Conservation (phyloP, 2,329 filamentous ascomycete species). For the Cercospora sesami region DNA sequence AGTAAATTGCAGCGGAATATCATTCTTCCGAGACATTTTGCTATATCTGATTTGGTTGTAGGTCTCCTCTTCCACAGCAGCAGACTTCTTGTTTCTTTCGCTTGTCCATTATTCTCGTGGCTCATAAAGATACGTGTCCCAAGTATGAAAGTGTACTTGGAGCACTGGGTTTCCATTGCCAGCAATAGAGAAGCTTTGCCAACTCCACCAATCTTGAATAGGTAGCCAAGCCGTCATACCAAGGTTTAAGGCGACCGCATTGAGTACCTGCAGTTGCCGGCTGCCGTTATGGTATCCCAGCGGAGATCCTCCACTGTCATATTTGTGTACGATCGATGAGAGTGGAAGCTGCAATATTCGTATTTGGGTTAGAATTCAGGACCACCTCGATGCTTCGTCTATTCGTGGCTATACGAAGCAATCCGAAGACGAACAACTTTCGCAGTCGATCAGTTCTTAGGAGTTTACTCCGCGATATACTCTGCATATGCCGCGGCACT, state of each 20-base stretch:
- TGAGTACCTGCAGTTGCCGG: neutral
- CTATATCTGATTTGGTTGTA: neutral
- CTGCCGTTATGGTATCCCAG: neutral
- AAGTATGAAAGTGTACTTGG: too few species aligned
- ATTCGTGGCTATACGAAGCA: neutral
- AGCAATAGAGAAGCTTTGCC: neutral
- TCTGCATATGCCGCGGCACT: neutral
- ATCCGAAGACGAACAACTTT: neutral
- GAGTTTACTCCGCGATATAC: neutral
- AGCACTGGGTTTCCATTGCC: neutral
- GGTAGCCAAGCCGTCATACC: slow-evolving; percentile 5
- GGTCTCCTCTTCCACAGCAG: neutral
- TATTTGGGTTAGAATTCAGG: neutral
- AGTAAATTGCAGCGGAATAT: neutral
- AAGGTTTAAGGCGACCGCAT: neutral
- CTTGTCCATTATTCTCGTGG: neutral
- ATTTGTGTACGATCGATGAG: neutral
- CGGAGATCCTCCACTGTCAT: neutral
- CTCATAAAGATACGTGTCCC: too few species aligned
- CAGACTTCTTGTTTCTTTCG: neutral
- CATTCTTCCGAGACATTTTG: neutral
- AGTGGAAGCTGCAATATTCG: neutral
- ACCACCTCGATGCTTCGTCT: neutral
- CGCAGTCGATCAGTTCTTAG: neutral
- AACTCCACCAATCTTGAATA: neutral